A percentile compares a stretch with the other conserved stretches of the same genome.
Evolutionary conservation across 176 grass and related monocot genomes (phyloP).

Genomic region (Paspalum notatum): DNA sequence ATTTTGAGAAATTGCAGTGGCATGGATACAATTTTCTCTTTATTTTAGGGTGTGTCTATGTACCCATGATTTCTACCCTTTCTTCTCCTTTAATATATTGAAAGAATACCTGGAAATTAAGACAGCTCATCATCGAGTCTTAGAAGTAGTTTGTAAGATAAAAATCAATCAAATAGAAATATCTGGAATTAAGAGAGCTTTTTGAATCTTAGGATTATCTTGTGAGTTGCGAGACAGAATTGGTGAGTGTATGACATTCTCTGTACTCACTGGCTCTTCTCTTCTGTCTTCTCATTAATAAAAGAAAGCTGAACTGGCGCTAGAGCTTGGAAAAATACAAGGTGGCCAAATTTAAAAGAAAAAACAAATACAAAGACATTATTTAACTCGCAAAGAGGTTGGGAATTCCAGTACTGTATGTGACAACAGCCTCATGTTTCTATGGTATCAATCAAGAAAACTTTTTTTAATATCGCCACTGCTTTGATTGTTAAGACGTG

Average conservation of each 20-base stretch:
- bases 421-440: neutral
- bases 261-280: neutral
- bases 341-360: neutral
- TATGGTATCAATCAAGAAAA: neutral
- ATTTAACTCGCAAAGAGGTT: neutral
- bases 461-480: neutral
- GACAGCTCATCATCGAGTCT: neutral
- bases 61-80: too few relatives aligned
- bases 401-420: neutral
- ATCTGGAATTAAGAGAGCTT: too few relatives aligned
- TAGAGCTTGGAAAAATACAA: slow-evolving; percentile 4
- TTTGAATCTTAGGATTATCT: too few relatives aligned
- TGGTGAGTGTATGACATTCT: neutral
- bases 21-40: too few relatives aligned
- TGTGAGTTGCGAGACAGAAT: neutral
- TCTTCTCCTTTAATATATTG: too few relatives aligned
- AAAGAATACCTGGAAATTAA: neutral
- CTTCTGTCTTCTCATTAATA: neutral
- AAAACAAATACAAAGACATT: neutral
- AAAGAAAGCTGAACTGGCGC: neutral
- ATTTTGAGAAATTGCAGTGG: too few relatives aligned
- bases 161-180: neutral
- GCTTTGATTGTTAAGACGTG: neutral
- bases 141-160: neutral
- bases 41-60: too few relatives aligned